Conservation (phyloP, 257 asterid genomes). For the Leonotis leonurus region DNA sequence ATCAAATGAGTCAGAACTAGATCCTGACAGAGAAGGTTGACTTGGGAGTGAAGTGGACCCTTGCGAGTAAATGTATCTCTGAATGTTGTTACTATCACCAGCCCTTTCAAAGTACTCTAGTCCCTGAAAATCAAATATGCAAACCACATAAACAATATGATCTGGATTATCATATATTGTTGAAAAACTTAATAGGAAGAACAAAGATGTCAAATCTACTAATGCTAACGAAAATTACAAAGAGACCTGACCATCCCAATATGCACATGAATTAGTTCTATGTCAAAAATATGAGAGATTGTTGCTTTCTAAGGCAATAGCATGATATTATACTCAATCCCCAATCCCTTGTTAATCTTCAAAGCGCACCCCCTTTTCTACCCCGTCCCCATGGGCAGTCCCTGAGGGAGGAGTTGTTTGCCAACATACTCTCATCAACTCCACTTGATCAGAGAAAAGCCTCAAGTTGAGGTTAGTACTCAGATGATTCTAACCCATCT, state of each 20-base stretch:
- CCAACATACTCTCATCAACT: neutral
- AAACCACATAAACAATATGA: neutral
- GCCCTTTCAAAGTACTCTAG: slow-evolving; percentile 29
- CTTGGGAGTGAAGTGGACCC: slow-evolving; percentile 42
- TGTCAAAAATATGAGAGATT: neutral
- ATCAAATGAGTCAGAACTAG: slow-evolving; percentile 51
- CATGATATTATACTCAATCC: neutral
- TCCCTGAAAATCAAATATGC: slow-evolving; percentile 34
- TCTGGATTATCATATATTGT: neutral
- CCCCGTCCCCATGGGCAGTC: too few species aligned
- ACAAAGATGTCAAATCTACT: neutral
- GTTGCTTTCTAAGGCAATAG: neutral
- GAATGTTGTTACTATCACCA: slow-evolving; percentile 26
- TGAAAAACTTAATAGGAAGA: too few species aligned
- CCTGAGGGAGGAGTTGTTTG: too few species aligned
- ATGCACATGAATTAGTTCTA: neutral
- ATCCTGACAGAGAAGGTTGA: slow-evolving; percentile 54
- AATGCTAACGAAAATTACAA: neutral
- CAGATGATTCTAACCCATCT: neutral
- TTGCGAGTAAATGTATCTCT: slow-evolving; percentile 29
- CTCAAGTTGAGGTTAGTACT: neutral
- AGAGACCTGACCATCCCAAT: neutral
- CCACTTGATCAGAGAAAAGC: slow-evolving; percentile 6
- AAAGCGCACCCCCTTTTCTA: neutral
- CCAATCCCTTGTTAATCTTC: neutral